A percentile compares a stretch with the other conserved stretches of the same genome.
Conservation (phyloP, 495 filamentous ascomycete genomes). For the Daldinia caldariorum region DNA sequence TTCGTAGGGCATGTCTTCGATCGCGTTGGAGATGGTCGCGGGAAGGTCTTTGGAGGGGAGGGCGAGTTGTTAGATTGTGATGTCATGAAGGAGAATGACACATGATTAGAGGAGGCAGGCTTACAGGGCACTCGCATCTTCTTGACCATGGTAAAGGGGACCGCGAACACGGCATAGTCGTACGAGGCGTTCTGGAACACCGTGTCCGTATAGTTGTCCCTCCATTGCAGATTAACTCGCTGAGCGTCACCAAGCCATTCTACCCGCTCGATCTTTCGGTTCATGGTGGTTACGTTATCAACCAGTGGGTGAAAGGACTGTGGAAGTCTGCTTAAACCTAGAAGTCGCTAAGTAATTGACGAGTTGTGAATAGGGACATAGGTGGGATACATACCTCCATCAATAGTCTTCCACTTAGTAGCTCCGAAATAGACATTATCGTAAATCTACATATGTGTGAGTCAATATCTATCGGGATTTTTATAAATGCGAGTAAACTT, state of each 20-base stretch:
- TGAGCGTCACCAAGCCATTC: slow-evolving; percentile 53
- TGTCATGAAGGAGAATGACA: neutral
- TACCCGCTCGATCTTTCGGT: slow-evolving; percentile 60
- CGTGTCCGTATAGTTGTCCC: slow-evolving; percentile 53
- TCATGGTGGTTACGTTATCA: slow-evolving; percentile 62
- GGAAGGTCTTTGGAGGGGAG: slow-evolving; percentile 33
- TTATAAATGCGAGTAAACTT: slow-evolving; percentile 9
- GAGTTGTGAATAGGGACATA: neutral
- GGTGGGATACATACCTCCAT: slow-evolving; percentile 53
- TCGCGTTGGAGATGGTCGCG: slow-evolving; percentile 64
- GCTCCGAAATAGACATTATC: slow-evolving; percentile 69
- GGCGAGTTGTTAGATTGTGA: neutral
- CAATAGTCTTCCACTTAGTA: slow-evolving; percentile 70
- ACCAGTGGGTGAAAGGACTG: slow-evolving; percentile 70
- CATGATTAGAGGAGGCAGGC: neutral
- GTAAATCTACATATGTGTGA: slow-evolving; percentile 47
- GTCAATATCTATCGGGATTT: neutral
- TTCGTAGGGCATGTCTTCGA: slow-evolving; percentile 66
- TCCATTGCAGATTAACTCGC: slow-evolving; percentile 61
- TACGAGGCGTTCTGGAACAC: slow-evolving; percentile 61
- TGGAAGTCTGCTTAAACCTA: slow-evolving; percentile 65
- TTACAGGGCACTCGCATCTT: slow-evolving; percentile 61
- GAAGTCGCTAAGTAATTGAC: neutral
- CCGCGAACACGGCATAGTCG: slow-evolving; percentile 72
- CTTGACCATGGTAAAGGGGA: slow-evolving; percentile 68